phyloP scores from a whole-genome alignment of 805 yeast genomes.

The Metschnikowia henanensis region DNA sequence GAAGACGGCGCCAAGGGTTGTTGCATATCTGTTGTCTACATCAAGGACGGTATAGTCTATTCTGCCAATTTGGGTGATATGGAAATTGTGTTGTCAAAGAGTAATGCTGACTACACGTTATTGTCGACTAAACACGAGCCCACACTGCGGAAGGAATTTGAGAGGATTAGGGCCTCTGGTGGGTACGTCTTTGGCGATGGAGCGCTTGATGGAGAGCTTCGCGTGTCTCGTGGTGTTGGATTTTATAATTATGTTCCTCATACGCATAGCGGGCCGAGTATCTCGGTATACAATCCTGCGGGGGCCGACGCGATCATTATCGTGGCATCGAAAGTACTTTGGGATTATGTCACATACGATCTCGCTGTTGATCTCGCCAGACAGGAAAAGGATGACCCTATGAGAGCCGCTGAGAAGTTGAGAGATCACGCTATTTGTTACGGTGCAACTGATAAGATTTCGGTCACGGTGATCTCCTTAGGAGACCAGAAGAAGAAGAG shows the following conservation, averaged over 20 bases:
- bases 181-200: conserved; percentile 88
- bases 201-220: conserved; percentile 77
- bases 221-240: conserved; percentile 90
- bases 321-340: conserved; percentile 77
- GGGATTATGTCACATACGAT: conserved; percentile 83
- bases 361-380: conserved; percentile 89
- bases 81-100: conserved; percentile 73
- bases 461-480: conserved; percentile 77
- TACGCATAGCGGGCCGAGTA: conserved; percentile 84
- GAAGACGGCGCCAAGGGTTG: conserved; percentile 81
- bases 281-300: conserved; percentile 57
- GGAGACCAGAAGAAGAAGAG: conserved; percentile 47
- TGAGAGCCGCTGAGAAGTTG: conserved; percentile 88
- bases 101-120: conserved; percentile 76
- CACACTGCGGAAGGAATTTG: conserved; percentile 71
- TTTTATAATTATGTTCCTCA: conserved; percentile 84
- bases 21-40: conserved; percentile 77
- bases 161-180: conserved; percentile 86
- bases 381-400: conserved; percentile 77
- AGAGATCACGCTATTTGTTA: conserved; percentile 94
- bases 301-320: conserved; percentile 82
- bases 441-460: conserved; percentile 77
- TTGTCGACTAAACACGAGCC: conserved; percentile 85
- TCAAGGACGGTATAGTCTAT: conserved; percentile 67
- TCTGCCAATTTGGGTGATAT: conserved; percentile 93